phyloP scores from a whole-genome alignment of 768 basidiomycete species.

The Sporobolomyces phaffii region DNA sequence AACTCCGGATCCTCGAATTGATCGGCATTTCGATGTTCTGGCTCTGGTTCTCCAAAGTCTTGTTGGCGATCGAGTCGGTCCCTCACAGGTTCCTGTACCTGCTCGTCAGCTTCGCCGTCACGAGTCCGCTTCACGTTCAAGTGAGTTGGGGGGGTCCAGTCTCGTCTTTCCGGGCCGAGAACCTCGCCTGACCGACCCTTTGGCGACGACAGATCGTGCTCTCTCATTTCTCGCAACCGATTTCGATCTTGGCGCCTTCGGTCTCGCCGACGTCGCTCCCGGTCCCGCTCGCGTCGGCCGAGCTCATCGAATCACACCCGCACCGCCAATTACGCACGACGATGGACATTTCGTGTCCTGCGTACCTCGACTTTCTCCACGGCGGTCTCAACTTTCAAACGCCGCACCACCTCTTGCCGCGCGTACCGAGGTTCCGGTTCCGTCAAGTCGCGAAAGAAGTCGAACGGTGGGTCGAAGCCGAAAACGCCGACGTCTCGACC shows the following conservation, averaged over 20 bases:
- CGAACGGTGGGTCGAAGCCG: constrained; percentile 78
- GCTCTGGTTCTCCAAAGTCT: constrained; percentile 71
- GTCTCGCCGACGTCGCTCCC: background rate
- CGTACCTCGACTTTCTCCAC: constrained; percentile 78
- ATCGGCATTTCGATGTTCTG: constrained; percentile 73
- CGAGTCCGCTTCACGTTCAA: constrained; percentile 92
- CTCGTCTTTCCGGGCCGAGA: constrained; percentile 45
- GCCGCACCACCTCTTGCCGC: constrained; percentile 93
- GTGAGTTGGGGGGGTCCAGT: constrained; percentile 52
- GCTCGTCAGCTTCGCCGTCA: constrained; percentile 72
- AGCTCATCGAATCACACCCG: constrained; percentile 86
- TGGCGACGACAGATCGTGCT: constrained; percentile 64
- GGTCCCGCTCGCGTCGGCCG: constrained; percentile 63
- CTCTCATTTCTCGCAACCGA: constrained; percentile 72
- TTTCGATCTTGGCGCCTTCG: constrained; percentile 29
- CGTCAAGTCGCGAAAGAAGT: constrained; percentile 72
- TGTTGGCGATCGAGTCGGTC: constrained; percentile 68
- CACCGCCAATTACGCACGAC: constrained; percentile 96
- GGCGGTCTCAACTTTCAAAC: constrained; percentile 98
- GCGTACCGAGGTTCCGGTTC: constrained; percentile 88
- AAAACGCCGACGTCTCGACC: constrained; percentile 35
- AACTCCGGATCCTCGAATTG: constrained; percentile 63
- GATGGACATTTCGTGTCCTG: constrained; percentile 82
- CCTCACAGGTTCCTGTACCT: constrained; percentile 65
- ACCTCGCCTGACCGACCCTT: background rate